Evolutionary conservation across 345 rosid species (phyloP).

Genomic region (Trapa incisa): DNA sequence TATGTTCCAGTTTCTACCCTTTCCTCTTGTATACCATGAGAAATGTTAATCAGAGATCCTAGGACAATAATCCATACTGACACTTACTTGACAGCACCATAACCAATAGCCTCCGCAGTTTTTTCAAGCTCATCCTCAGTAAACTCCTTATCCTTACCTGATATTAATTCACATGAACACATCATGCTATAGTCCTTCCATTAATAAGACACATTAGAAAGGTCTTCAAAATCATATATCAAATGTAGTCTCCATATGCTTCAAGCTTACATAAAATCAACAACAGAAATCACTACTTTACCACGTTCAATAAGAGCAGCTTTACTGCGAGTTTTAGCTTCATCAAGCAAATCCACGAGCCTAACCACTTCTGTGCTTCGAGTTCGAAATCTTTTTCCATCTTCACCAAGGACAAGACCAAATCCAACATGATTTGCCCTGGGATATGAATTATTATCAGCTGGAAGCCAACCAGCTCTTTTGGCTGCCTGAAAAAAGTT

Average conservation of each 20-base stretch:
- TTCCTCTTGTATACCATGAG: not conserved
- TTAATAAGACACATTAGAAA: not conserved
- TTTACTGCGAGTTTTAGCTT: constrained; percentile 83
- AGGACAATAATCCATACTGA: no score
- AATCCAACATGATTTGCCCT: constrained; percentile 77
- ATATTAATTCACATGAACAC: constrained; percentile 2
- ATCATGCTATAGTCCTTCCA: not conserved
- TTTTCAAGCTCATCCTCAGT: constrained; percentile 73
- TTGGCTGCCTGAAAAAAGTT: constrained; percentile 59
- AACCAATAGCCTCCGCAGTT: constrained; percentile 91
- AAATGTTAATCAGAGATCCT: not conserved
- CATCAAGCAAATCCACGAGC: constrained; percentile 87
- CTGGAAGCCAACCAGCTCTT: constrained; percentile 83
- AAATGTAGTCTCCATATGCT: not conserved
- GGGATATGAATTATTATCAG: constrained; percentile 39
- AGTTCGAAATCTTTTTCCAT: constrained; percentile 85
- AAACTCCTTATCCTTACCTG: constrained; percentile 86
- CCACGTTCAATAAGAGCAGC: constrained; percentile 71
- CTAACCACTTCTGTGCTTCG: constrained; percentile 80
- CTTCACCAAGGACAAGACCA: constrained; percentile 95
- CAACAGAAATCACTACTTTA: constrained; percentile 16
- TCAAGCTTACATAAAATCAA: no score
- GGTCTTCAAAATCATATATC: not conserved
- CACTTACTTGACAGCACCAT: constrained; percentile 94
- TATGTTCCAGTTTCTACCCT: not conserved